Base-by-base conservation (phyloP, 768 basidiomycete species). In the Tephrocybe sp. region DNA sequence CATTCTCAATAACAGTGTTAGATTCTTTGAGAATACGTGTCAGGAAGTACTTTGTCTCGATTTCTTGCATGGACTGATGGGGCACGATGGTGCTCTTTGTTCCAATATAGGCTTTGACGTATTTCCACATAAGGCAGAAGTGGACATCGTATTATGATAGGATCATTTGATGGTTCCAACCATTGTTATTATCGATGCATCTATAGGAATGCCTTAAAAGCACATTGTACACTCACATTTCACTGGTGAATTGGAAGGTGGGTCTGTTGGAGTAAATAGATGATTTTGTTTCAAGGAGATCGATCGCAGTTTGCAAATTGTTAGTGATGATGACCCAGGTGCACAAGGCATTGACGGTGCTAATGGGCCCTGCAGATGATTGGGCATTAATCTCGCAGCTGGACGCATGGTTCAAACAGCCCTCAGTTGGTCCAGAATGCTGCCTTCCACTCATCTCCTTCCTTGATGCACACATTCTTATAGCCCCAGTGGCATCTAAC, bases 51-150 rank as follows among this genome's bases (percentile, higher is more conserved):
- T 47, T 54, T 3, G 53, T 55, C 24, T 58, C 53, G 2, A 44
- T 48, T 36, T 58, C 57, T 40, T 55, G 57, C 1, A 55, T 17
- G n/a, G 40, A n/a, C 20, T 53, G 51, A 26, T 52, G 48, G 2
- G 50, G 42, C 3, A 15, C 37, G 2, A 58, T 51, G 10, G 53
- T 50, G 20, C 38, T 52, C 38, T 55, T 58, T 10, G 57, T 54
- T 21, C 57, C 57, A 23, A 55, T 51, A 24, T 51, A 58, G 2
- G 36, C 41, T n/a, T 58, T 58, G 32, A 58, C 50, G 30, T 58
- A 55, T 50, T 55, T 55, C 14, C 57, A 50, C 57, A 58, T 58
- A n/a, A 58, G 53, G 5, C 53, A 50, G 48, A 58, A 58, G n/a
- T 53, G 45, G 6, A 55, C 57, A 14, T 54, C 48, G 15, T 55